phyloP scores from a whole-genome alignment of 1,284 basidiomycete species.

The Malassezia cuniculi region DNA sequence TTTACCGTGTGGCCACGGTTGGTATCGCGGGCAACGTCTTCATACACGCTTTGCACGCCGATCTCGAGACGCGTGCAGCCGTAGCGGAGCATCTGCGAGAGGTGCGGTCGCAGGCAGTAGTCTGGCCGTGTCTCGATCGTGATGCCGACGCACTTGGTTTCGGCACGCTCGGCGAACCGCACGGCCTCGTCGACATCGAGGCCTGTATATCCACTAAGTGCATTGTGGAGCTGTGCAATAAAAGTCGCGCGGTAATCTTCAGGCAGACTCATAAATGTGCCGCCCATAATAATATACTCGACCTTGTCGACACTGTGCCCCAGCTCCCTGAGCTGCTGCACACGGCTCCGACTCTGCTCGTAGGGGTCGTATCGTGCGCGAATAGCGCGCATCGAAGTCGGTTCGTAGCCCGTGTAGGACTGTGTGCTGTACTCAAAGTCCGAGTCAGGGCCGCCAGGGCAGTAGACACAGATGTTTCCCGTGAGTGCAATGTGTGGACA shows the following conservation, averaged over 20 bases:
- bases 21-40: conserved; percentile 95
- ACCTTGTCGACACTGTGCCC: conserved; percentile 98
- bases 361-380: conserved; percentile 96
- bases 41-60: conserved; percentile 96
- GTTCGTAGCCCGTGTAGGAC: conserved; percentile 86
- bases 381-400: conserved; percentile 97
- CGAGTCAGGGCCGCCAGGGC: conserved; percentile 95
- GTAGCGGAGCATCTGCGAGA: conserved; percentile 97
- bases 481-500: conserved; percentile 99
- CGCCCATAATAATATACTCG: conserved; percentile 98
- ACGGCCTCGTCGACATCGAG: conserved; percentile 92
- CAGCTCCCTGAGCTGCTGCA: conserved; percentile 84
- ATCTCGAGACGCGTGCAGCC: conserved; percentile 97
- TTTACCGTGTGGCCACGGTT: conserved; percentile 92
- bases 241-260: conserved; percentile 89
- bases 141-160: conserved; percentile 96
- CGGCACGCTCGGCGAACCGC: conserved; percentile 86
- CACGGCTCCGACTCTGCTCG: conserved; percentile 85
- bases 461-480: conserved; percentile 99
- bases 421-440: conserved; percentile 98
- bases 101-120: conserved; percentile 91
- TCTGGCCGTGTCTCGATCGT: conserved; percentile 98
- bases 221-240: conserved; percentile 91
- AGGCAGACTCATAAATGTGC: conserved; percentile 98
- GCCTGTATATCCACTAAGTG: conserved; percentile 84